These are phyloP conservation scores for Rhododendron henanense DNA, from an alignment of 148 eudicot species.

Conservation along the genomic window DNA sequence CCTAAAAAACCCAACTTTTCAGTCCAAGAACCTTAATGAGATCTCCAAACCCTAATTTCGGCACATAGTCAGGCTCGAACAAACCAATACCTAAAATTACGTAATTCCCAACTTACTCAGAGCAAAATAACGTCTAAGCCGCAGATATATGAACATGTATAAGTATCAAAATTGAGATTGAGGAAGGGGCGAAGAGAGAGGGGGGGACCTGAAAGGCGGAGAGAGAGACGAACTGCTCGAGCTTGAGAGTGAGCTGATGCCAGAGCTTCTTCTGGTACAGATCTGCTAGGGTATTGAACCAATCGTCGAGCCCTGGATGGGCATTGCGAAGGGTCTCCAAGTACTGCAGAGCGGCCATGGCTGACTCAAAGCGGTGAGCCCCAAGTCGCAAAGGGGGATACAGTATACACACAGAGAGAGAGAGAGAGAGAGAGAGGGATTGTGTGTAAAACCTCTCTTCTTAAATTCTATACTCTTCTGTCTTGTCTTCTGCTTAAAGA, in stretches of 20 bases:
- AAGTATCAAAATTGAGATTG: neutral
- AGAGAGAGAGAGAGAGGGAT: neutral
- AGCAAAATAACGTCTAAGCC: neutral
- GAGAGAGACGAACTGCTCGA: conserved; percentile 79
- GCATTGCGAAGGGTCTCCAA: conserved; percentile 53
- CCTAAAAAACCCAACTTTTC: neutral
- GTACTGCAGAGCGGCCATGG: conserved; percentile 73
- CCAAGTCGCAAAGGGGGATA: neutral
- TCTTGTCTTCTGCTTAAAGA: neutral
- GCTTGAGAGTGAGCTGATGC: conserved; percentile 88
- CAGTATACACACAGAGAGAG: neutral
- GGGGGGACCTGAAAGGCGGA: conserved; percentile 60
- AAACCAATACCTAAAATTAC: neutral
- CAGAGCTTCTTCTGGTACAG: conserved; percentile 88
- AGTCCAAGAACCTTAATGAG: neutral
- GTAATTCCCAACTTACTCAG: neutral
- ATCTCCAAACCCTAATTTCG: neutral
- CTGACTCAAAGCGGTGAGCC: conserved; percentile 3
- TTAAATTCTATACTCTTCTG: neutral
- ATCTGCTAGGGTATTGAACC: conserved; percentile 74
- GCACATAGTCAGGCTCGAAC: neutral
- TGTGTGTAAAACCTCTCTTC: neutral
- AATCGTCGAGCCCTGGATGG: conserved; percentile 74
- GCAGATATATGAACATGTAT: neutral
- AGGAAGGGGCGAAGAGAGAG: neutral